Evolutionary conservation across 2,329 filamentous ascomycete genomes (phyloP), one percentile per base, ranked within the genome.

Genomic region (Herpotrichia juniperi): DNA sequence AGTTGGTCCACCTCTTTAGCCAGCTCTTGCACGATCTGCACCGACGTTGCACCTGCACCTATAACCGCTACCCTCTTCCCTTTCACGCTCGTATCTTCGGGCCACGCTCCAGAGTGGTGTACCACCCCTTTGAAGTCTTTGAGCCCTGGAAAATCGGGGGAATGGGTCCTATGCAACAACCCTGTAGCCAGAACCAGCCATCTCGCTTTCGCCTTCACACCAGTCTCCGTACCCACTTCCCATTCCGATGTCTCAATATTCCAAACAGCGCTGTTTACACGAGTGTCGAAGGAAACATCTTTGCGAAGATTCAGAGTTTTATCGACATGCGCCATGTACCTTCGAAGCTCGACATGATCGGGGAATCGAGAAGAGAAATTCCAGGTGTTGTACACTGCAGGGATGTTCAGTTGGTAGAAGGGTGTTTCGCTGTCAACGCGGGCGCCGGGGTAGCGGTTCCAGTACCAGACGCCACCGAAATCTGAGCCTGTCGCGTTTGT

Each of bases 191-290:
- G 45, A 1, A 67, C 51, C 8, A 68, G 39, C 76, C 78, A n/a
- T 78, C 78, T n/a, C 72, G 76, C 28, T 72, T 73, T 24, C 71
- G 68, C 46, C 80, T 59, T 12, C 78, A 67, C 57, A 2, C 79
- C 80, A 25, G 74, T 73, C 8, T 72, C 71, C 0, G 78, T 79
- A 7, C 54, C 68, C 12, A 84, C 61, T 0, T 65, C 71, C 82
- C 81, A 85, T 25, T 63, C 58, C 0, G 68, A 68, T 1, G 67
- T 48, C 0, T 58, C 53, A 0, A 66, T 61, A 47, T 81, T 67
- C 56, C 76, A 83, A 1, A 64, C 58, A 1, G 76, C 78, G 2
- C 66, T 72, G 5, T 71, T 63, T 1, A 83, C 77, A 6, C 67
- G 69, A 9, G 74, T 73, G 22, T 78, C 66, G 63, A 81, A 84